Base-by-base conservation (phyloP, 2,329 filamentous ascomycete genomes). In the Neoarthrinium moseri region DNA sequence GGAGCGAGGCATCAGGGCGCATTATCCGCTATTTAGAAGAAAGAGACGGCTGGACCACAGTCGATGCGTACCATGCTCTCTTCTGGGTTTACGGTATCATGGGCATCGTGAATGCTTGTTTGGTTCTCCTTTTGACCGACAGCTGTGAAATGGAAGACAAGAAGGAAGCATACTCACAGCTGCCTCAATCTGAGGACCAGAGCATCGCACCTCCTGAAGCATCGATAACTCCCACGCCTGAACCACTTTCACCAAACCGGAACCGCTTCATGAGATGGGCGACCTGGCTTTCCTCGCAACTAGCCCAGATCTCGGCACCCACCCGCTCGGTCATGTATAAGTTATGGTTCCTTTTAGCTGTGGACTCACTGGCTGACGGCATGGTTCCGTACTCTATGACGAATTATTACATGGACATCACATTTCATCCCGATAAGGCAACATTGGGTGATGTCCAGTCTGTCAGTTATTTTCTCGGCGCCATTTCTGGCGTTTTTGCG, bases 321-420 rank as follows among this genome's bases (percentile, higher is more conserved):
- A 84, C 83, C 0, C 71, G 76, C 11, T 71, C 68, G 2, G 72
- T 81, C 56, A 83, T 86, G 75, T 79, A 78, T 61, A 79, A 80
- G 41, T 67, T 87, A 4, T 86, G 83, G 80, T 75, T 84, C 48
- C 72, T 87, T 6, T 71, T 87, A 8, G 74, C 77, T 18, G 68
- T 86, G 20, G 84, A 87, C 62, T 82, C 80, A 2, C 68, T 86
- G 8, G 80, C 83, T 12, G 82, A 86, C 53, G 82, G 83, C 20
- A 86, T 86, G 79, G 74, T 77, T n/a, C 72, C 70, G 4, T 76
- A 78, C 53, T 71, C 77, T 2, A 54, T 82, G 23, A 83, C 79
- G 0, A 78, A 73, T 10, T 83, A 83, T 57, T 83, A 76, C 61
- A 66, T 83, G 43, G 76, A 81, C 51, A 56, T 63, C 36, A 82